Conservation (phyloP, 148 eudicot species). For the Rhododendron kiyosumense region DNA sequence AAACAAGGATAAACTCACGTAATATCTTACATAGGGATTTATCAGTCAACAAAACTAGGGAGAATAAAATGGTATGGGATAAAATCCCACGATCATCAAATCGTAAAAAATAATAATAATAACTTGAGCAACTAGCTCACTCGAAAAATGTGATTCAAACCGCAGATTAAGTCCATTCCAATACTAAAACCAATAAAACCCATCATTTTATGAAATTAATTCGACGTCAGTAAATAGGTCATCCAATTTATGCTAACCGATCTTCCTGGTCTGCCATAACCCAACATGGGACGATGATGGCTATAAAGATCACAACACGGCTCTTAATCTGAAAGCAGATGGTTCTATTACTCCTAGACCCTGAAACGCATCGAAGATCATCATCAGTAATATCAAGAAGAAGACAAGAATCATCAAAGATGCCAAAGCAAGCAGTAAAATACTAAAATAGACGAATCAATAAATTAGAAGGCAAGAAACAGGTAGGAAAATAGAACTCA, state of each 20-base stretch:
- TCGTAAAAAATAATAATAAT: background rate
- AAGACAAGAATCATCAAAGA: background rate
- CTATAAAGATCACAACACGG: background rate
- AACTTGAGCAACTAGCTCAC: background rate
- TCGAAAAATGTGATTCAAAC: background rate
- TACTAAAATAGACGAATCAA: background rate
- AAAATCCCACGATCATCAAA: background rate
- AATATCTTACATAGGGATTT: background rate
- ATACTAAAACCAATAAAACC: background rate
- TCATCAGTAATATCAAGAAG: background rate
- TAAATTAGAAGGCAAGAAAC: background rate
- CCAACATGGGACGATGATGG: background rate
- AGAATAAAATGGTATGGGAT: background rate
- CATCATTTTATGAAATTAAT: background rate
- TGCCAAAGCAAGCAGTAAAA: constrained; percentile 6
- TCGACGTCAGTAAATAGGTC: background rate
- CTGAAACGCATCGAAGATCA: background rate
- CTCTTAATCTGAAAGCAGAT: background rate
- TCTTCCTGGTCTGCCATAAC: background rate
- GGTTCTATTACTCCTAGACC: background rate
- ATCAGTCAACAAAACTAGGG: background rate
- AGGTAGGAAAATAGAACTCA: background rate
- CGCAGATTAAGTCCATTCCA: background rate
- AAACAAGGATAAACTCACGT: background rate
- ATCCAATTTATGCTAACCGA: background rate